Percentiles rank a stretch among this genome's conserved stretches.
Conservation (phyloP, 805 yeast genomes). For the Cyberlindnera saturnus region DNA sequence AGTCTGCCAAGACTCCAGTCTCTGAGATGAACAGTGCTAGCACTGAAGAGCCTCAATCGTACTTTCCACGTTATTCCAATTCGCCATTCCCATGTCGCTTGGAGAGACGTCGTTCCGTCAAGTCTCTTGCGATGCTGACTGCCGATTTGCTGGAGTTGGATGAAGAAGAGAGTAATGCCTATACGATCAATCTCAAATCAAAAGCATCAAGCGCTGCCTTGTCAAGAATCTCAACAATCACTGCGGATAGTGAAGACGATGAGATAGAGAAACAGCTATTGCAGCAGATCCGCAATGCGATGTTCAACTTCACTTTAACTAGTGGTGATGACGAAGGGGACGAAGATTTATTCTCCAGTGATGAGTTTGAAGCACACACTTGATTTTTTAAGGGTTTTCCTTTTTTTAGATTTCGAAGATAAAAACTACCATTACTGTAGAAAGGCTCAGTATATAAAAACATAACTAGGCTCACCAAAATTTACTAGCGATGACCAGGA, state of each 20-base stretch:
- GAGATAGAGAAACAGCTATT: conserved; percentile 28
- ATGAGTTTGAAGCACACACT: conserved; percentile 50
- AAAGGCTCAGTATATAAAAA: not conserved
- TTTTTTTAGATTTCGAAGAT: not conserved
- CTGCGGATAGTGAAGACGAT: conserved; percentile 11
- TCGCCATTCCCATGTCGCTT: conserved; percentile 47
- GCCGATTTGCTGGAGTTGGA: conserved; percentile 61
- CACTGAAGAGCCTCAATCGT: conserved; percentile 9
- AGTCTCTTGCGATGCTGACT: conserved; percentile 62
- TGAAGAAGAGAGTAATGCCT: conserved; percentile 47
- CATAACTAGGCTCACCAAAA: conserved; percentile 17
- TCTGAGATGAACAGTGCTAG: conserved; percentile 4
- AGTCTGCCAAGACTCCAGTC: conserved; percentile 9
- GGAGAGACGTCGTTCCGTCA: conserved; percentile 67
- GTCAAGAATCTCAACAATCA: conserved; percentile 10
- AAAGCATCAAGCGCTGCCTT: conserved; percentile 13
- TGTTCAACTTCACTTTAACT: conserved; percentile 26
- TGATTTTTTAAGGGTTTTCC: not conserved
- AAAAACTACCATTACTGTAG: not conserved
- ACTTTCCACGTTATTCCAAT: conserved; percentile 20
- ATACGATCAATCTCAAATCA: conserved; percentile 17
- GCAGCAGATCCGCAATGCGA: conserved; percentile 37
- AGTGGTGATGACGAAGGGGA: conserved; percentile 8
- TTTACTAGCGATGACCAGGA: conserved; percentile 79
- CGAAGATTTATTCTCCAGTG: conserved; percentile 41